Evolutionary conservation across 1,284 basidiomycete species (phyloP).

Genomic region (Salmacisia buchloeana): DNA sequence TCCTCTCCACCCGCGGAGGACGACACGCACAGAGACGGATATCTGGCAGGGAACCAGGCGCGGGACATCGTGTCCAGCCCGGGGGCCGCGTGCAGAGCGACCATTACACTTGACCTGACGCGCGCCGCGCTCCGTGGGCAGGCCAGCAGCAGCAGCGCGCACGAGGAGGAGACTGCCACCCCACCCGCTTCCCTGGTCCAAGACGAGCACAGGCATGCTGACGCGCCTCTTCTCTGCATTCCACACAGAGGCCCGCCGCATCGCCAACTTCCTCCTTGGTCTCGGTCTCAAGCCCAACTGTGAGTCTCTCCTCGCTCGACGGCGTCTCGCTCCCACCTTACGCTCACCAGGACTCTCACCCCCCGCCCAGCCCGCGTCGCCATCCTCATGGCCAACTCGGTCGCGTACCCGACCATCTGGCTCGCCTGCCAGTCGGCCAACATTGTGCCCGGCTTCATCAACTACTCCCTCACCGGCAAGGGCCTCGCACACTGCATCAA

Average conservation of each 20-base stretch:
- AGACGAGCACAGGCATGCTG: too few relatives aligned
- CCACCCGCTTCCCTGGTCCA: neutral
- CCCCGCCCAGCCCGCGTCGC: conserved; percentile 30
- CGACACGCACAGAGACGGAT: neutral
- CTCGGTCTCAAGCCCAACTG: conserved; percentile 31
- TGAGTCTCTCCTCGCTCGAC: conserved; percentile 11
- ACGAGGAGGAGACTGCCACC: neutral
- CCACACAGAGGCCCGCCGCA: conserved; percentile 17
- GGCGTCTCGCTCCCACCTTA: neutral
- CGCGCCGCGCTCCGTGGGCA: too few relatives aligned
- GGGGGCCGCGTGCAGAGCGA: neutral
- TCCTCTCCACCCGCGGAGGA: neutral
- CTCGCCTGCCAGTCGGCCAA: conserved; percentile 42
- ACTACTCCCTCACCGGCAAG: conserved; percentile 45
- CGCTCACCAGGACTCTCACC: neutral
- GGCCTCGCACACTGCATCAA: conserved; percentile 47
- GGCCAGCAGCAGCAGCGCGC: neutral
- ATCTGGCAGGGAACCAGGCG: conserved; percentile 1
- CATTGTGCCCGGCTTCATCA: conserved; percentile 49
- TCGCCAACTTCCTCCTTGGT: conserved; percentile 38
- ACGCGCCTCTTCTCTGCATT: neutral
- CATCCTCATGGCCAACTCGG: conserved; percentile 42
- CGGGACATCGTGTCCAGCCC: neutral
- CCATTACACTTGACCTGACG: conserved; percentile 20
- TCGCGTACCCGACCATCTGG: conserved; percentile 35